Evolutionary conservation across 208 protist species (phyloP).

Genomic region (Trypanosomatidae sp.): DNA sequence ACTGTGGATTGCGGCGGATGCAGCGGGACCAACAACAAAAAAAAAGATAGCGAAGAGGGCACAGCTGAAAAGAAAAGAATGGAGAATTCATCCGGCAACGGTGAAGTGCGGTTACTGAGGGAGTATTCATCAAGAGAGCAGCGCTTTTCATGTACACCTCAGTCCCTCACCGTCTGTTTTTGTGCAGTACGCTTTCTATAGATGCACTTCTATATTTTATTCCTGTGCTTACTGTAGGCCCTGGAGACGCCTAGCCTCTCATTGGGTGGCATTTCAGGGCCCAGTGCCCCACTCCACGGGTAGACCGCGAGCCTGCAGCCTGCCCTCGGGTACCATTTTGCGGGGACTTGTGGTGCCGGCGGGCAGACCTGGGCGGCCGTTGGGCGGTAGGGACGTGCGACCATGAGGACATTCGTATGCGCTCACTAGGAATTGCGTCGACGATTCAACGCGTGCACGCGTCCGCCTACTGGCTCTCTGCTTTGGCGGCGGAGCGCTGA

Average conservation of each 20-base stretch:
- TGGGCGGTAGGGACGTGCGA: not conserved
- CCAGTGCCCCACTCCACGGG: no score
- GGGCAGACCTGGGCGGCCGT: not conserved
- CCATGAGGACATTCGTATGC: not conserved
- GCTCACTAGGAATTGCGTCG: not conserved
- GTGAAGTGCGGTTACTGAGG: no score
- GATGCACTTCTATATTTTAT: no score
- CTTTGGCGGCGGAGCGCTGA: not conserved
- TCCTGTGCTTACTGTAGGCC: no score
- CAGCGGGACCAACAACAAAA: not conserved
- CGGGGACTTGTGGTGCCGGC: no score
- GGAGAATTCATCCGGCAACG: no score
- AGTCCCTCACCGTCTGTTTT: not conserved
- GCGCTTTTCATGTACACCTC: not conserved
- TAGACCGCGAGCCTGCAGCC: no score
- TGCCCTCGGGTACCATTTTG: no score
- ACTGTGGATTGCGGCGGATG: not conserved
- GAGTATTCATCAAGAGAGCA: not conserved
- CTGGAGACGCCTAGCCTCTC: no score
- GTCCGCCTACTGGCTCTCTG: not conserved
- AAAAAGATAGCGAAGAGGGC: not conserved
- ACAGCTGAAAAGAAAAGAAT: no score
- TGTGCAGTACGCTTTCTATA: not conserved
- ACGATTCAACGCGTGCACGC: not conserved
- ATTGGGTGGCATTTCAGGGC: no score